These are phyloP conservation scores for Thelephora terrestris DNA, from an alignment of 1,284 basidiomycete species.

Conservation along the genomic window DNA sequence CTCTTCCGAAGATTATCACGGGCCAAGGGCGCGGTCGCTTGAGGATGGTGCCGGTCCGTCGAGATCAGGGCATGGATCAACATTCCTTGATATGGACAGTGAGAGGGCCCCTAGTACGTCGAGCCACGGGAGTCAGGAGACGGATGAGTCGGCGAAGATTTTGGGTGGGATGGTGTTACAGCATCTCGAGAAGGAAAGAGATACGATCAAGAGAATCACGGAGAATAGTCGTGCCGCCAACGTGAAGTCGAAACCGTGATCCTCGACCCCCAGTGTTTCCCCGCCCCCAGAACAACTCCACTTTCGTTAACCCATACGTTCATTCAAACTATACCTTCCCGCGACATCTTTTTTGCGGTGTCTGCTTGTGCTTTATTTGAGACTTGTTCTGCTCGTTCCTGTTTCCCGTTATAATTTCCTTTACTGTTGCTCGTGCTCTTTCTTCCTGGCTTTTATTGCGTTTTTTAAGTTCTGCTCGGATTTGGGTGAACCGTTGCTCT, in stretches of 20 bases:
- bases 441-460: no score
- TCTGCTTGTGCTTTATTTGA: no score
- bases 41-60: constrained; percentile 4
- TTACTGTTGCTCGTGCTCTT: no score
- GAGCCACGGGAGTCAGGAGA: constrained; percentile 21
- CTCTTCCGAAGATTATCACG: neutral
- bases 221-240: constrained; percentile 19
- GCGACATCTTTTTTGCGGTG: no score
- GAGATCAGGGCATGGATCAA: constrained; percentile 13
- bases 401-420: no score
- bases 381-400: no score
- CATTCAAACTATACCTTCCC: no score
- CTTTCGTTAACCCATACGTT: no score
- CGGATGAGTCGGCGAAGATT: constrained; percentile 44
- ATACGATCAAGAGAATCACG: constrained; percentile 62
- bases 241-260: constrained; percentile 1
- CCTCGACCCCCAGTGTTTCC: no score
- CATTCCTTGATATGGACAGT: constrained; percentile 11
- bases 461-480: no score
- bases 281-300: no score
- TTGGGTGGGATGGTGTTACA: constrained; percentile 66
- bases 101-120: constrained; percentile 14
- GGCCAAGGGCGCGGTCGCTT: neutral
- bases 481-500: no score
- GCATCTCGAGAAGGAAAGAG: constrained; percentile 67